Base-by-base conservation (phyloP, 2,329 filamentous ascomycete species). In the Penicillium thymicola region DNA sequence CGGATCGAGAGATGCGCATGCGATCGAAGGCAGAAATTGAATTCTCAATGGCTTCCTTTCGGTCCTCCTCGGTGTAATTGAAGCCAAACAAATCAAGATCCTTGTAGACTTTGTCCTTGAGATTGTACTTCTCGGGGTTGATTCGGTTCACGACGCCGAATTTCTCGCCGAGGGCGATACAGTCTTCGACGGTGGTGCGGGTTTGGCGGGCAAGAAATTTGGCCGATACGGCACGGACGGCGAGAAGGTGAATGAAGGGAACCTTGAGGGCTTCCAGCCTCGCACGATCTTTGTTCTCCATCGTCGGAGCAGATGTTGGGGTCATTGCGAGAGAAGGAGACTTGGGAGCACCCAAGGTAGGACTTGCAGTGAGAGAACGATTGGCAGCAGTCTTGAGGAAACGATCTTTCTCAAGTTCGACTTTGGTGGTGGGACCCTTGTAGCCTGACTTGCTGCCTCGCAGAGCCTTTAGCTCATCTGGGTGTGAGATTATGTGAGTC, bases 21-120 rank as follows among this genome's bases (percentile, higher is more conserved):
- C 85, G 79, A 70, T 88, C 85, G 68, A 84, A 87, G 42, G 85
- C 83, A 51, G 80, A 81, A 65, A 87, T 81, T 52, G 85, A 84
- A 70, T 82, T 82, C 60, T 86, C 81, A 64, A 87, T 83, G 28
- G 84, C 85, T 51, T 79, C 74, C 59, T 85, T 76, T 18, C 85
- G 78, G 55, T 86, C 82, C 45, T 82, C 78, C 45, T 79, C 78
- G 28, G 77, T 78, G 69, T 86, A 88, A 13, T 77, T 78, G 65
- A 87, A 87, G 8, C 78, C 81, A 78, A 80, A 87, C 10, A 85
- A 78, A 65, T 86, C 83, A 59, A 88, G 73, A 51, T 87, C 84
- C 64, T 82, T 83, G 68, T 81, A 87, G 16, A 76, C 72, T 65
- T 82, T 83, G 70, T 86, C 84, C 34, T 74, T 79, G 59, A 88